Evolutionary conservation across 306 rosid genomes (phyloP), one percentile per base, ranked within the genome.

Genomic region (Dryas drummondii): DNA sequence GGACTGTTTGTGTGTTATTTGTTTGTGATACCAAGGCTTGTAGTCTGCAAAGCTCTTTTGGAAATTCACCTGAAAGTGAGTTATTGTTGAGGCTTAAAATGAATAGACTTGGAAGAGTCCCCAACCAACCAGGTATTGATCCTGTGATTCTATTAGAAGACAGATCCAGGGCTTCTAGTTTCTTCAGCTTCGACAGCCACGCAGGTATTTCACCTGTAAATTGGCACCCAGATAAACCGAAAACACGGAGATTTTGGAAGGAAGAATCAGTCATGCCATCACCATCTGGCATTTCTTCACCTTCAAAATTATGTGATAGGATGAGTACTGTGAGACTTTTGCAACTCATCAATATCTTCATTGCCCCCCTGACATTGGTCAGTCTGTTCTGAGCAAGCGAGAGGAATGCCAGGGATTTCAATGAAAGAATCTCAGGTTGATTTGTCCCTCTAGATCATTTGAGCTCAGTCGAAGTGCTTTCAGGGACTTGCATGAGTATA

Each of bases 241-340:
- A 4, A 26, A 14, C 4, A 12, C 45, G 55, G 45, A 57, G 76
- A 58, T 22, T 58, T 44, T 58, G 68, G 51, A 46, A 46, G 16
- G 15, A 59, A 47, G 12, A 73, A 60, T 41, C 77, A 49, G 50
- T 16, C 73, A 68, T 14, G 7, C 45, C 47, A 13, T 64, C 69
- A 32, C 14, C 59, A 50, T 12, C 57, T 0, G 47, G 47, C 22
- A 68, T 16, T 68, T 68, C 72, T 27, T 68, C 59, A 15, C 72
- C 72, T 13, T 6, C 3, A 50, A 50, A 68, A 50, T 2, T 27
- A 4, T 0, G 0, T 50, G 59, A 0, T 16, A 68, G 19, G 0
- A 0, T 0, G 5, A 27, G 9, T 16, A 15, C 27, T 12, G 5
- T 46, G 26, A 68, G 73, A 32, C 47, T 32, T 50, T 50, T 3